Evolutionary conservation across 148 eudicot species (phyloP).

Genomic region (Vaccinium macrocarpon): DNA sequence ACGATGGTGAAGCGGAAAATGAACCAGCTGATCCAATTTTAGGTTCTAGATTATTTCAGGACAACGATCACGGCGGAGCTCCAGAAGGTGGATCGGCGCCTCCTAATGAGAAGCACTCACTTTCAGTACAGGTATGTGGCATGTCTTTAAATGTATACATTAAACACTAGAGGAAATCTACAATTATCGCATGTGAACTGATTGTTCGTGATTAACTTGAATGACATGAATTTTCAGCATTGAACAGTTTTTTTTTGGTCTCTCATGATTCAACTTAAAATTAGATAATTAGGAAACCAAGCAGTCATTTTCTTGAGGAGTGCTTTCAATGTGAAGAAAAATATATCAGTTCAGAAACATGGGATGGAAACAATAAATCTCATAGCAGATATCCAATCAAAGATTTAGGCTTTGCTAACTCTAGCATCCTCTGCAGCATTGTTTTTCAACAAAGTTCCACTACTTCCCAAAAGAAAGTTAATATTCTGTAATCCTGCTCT

Average conservation of each 20-base stretch:
- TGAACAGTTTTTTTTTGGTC: neutral
- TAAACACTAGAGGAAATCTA: neutral
- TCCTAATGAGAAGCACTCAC: conserved; percentile 35
- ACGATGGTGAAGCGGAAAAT: conserved; percentile 18
- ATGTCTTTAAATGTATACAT: neutral
- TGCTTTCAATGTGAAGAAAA: neutral
- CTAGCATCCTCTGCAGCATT: neutral
- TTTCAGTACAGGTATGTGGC: conserved; percentile 31
- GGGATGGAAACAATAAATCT: neutral
- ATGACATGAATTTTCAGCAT: neutral
- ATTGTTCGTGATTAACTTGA: neutral
- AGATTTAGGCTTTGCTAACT: neutral
- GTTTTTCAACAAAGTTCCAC: neutral
- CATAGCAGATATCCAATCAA: neutral
- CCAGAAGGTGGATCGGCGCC: conserved; percentile 17
- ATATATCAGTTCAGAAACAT: neutral
- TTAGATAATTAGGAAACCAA: neutral
- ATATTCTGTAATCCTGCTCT: neutral
- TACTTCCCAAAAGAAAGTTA: neutral
- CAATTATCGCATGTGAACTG: neutral
- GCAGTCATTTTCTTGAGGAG: conserved; percentile 3
- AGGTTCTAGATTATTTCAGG: conserved; percentile 16
- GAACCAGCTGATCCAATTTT: conserved; percentile 16
- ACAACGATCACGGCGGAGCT: conserved; percentile 15
- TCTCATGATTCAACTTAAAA: neutral